phyloP scores from a whole-genome alignment of 2,329 filamentous ascomycete genomes.

The Dactylellina drechsleri region DNA sequence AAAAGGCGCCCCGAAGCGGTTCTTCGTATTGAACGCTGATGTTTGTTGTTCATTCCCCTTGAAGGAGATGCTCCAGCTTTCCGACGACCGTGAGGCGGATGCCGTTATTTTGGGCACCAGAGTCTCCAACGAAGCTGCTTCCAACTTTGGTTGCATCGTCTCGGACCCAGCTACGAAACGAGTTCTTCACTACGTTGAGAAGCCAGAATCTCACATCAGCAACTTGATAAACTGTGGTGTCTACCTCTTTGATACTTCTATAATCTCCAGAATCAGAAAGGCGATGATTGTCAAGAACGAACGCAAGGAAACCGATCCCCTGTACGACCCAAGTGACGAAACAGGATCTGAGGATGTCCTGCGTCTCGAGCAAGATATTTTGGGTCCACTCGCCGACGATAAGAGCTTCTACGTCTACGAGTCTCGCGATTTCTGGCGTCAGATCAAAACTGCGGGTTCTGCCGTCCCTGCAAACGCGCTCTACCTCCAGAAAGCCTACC shows the following conservation, averaged over 20 bases:
- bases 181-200: slow-evolving; percentile 98
- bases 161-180: slow-evolving; percentile 92
- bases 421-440: slow-evolving; percentile 99
- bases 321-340: slow-evolving; percentile 77
- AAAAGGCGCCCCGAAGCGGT: slow-evolving; percentile 91
- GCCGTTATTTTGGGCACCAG: slow-evolving; percentile 94
- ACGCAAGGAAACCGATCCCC: slow-evolving; percentile 92
- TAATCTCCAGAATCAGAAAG: slow-evolving; percentile 93
- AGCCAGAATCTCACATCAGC: slow-evolving; percentile 95
- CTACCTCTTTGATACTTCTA: slow-evolving; percentile 94
- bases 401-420: slow-evolving; percentile 98
- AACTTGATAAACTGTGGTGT: slow-evolving; percentile 99
- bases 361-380: slow-evolving; percentile 94
- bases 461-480: slow-evolving; percentile 96
- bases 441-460: slow-evolving; percentile 98
- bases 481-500: slow-evolving; percentile 93
- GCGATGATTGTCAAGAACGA: slow-evolving; percentile 96
- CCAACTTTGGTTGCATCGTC: slow-evolving; percentile 98
- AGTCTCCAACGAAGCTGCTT: slow-evolving; percentile 87
- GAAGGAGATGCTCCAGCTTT: slow-evolving; percentile 92
- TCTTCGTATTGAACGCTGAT: slow-evolving; percentile 97
- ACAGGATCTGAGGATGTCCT: slow-evolving; percentile 84
- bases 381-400: slow-evolving; percentile 93
- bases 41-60: slow-evolving; percentile 99
- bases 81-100: slow-evolving; percentile 94